phyloP scores from a whole-genome alignment of 2,329 filamentous ascomycete species.

The Fusarium pilosicola region DNA sequence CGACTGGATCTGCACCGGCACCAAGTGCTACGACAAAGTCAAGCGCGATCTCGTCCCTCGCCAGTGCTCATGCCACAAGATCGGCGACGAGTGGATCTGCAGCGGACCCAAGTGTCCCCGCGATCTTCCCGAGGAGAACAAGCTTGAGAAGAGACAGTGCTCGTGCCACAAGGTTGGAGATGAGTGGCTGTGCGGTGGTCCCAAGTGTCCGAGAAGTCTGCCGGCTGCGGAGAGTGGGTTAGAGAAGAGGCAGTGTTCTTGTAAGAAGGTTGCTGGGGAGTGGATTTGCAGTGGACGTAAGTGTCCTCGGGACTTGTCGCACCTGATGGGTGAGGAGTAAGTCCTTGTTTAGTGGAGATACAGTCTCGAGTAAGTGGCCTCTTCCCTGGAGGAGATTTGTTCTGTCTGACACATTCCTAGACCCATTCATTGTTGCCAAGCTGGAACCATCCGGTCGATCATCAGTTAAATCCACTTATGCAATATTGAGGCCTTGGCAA shows the following conservation, averaged over 20 bases:
- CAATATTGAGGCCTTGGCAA: not conserved
- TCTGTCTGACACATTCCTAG: not conserved
- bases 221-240: not conserved
- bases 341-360: rapidly evolving
- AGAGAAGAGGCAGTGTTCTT: not conserved
- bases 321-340: not conserved
- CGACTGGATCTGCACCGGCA: constrained; percentile 10
- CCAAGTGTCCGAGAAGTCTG: not conserved
- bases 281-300: not conserved
- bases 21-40: not conserved
- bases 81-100: constrained; percentile 12
- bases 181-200: constrained; percentile 5
- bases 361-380: rapidly evolving
- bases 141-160: constrained; percentile 1
- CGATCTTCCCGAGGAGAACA: not conserved
- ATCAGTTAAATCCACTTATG: not conserved
- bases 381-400: rapidly evolving
- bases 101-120: not conserved
- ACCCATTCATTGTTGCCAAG: not conserved
- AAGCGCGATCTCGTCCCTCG: not conserved
- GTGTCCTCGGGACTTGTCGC: not conserved
- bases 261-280: not conserved
- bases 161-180: constrained; percentile 2
- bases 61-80: constrained; percentile 8
- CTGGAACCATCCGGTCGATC: not conserved